These are phyloP conservation scores for Trypanosoma melophagium DNA, from an alignment of 208 protist genomes.

Conservation along the genomic window DNA sequence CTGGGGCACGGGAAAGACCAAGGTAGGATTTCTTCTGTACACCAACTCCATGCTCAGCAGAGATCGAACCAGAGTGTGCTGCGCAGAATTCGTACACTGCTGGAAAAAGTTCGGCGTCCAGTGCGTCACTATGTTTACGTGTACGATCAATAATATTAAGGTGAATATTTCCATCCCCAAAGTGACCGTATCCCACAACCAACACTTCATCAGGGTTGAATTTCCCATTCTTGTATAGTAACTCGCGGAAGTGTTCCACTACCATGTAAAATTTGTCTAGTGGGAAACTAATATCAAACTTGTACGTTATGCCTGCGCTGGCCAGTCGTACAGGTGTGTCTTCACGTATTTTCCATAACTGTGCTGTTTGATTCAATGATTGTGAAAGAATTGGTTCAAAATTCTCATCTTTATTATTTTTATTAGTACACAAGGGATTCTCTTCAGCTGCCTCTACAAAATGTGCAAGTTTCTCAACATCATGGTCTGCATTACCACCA, in stretches of 20 bases:
- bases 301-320: constrained; percentile 60
- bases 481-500: constrained; percentile 90
- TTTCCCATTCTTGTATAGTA: constrained; percentile 47
- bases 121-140: constrained; percentile 41
- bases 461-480: constrained; percentile 72
- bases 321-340: constrained; percentile 61
- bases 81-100: constrained; percentile 73
- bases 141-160: constrained; percentile 90
- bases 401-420: constrained; percentile 31
- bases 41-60: constrained; percentile 95
- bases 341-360: constrained; percentile 75
- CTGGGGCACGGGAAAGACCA: constrained; percentile 70
- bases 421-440: constrained; percentile 35
- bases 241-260: constrained; percentile 73
- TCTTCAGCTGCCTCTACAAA: constrained; percentile 54
- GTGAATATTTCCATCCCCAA: constrained; percentile 97
- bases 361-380: constrained; percentile 44
- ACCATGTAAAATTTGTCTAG: constrained; percentile 76
- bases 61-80: constrained; percentile 82
- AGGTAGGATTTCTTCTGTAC: constrained; percentile 88
- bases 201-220: constrained; percentile 61
- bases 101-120: constrained; percentile 60
- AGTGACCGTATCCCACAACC: constrained; percentile 94
- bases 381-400: constrained; percentile 69
- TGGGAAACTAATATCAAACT: constrained; percentile 84